A percentile compares a stretch with the other conserved stretches of the same genome.
Conservation (phyloP, 2,329 filamentous ascomycete species). For the Xylariaceae sp. region DNA sequence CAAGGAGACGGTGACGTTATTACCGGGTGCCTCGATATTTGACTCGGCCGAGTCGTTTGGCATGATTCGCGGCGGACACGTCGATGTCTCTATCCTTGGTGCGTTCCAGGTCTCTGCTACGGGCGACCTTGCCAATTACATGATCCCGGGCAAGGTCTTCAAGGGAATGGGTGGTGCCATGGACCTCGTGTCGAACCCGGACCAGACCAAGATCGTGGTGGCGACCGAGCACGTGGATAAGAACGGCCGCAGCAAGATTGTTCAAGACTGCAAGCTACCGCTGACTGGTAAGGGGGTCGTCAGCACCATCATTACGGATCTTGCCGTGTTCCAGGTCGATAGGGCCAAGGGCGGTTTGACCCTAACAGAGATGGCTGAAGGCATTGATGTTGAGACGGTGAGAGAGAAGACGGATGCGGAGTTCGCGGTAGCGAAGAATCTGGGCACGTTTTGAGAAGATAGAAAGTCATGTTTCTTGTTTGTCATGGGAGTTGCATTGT, state of each 20-base stretch:
- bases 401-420: constrained; percentile 72
- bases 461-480: background rate
- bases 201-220: constrained; percentile 75
- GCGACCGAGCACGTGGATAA: constrained; percentile 74
- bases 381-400: constrained; percentile 72
- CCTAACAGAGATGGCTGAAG: constrained; percentile 74
- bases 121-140: constrained; percentile 87
- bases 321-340: constrained; percentile 76
- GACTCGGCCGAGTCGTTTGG: constrained; percentile 82
- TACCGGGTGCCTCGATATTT: constrained; percentile 78
- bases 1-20: constrained; percentile 84
- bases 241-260: constrained; percentile 71
- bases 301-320: constrained; percentile 75
- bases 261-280: constrained; percentile 68
- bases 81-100: constrained; percentile 84
- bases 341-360: constrained; percentile 66
- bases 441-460: constrained; percentile 53
- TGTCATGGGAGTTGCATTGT: background rate
- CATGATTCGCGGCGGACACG: constrained; percentile 86
- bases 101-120: constrained; percentile 80
- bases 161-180: constrained; percentile 87
- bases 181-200: constrained; percentile 75
- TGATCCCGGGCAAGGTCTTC: constrained; percentile 86
- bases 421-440: constrained; percentile 66
- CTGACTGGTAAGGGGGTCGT: constrained; percentile 72